Base-by-base conservation (phyloP, 2,329 filamentous ascomycete species). In the Furcasterigmium furcatum region DNA sequence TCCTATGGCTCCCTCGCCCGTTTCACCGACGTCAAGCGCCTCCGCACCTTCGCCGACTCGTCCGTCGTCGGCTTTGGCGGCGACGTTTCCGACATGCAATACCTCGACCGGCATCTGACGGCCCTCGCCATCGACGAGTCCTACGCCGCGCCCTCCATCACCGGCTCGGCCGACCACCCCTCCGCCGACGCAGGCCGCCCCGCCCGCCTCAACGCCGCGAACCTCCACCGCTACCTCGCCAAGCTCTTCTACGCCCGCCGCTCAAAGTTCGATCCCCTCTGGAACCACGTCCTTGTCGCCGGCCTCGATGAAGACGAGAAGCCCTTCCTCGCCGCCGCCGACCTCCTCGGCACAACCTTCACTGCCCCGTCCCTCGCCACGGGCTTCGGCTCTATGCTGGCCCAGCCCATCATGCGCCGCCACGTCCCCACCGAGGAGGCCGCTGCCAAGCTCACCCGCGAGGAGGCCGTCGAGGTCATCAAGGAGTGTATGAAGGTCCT, bases 1-100 rank as follows among this genome's bases (percentile, higher is more conserved):
- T 99, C 94, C 47, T 99, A 99, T 70, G 94, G 94, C 66, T 96
- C 94, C 46, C 88, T 92, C 55, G 92, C 94, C 49, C 90, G 94
- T 64, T 99, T 97, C 79, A 91, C 88, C 60, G 88, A 96, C 67
- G 90, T 97, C 65, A 95, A 96, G 74, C 91, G 94, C 63, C 85
- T 99, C 56, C 90, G 90, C 59, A 80, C 84, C 58, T 97, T 97
- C 71, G 89, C 91, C 71, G 78, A 84, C 55, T 82, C 85, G 54
- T 85, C 90, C 24, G 81, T 97, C 49, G 79, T 99, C 62, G 94
- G 94, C 60, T 95, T 97, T 72, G 90, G 91, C 66, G 94, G 94
- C 67, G 94, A 99, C 74, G 86, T 99, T 58, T 95, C 89, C 54
- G 94, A 99, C 76, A 97, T 99, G 94, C 94, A 99, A 76, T 95